Percentiles rank a stretch among this genome's conserved stretches.
phyloP scores from a whole-genome alignment of 1,284 basidiomycete genomes.

The Ganoderma sinense region DNA sequence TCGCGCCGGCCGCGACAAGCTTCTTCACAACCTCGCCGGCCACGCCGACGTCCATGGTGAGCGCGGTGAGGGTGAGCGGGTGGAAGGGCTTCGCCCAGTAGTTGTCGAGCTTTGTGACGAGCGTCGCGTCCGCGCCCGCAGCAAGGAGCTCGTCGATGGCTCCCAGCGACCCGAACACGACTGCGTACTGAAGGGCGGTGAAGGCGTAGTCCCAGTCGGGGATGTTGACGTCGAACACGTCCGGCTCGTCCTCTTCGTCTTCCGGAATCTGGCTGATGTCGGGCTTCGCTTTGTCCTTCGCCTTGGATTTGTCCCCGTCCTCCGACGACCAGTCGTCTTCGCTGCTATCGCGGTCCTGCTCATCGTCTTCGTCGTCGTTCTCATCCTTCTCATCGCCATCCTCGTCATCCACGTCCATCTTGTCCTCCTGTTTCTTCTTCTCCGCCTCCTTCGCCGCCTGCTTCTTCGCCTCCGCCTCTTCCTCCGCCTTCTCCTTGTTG shows the following conservation, averaged over 20 bases:
- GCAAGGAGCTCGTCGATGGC: constrained; percentile 55
- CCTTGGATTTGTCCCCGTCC: constrained; percentile 33
- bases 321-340: constrained; percentile 43
- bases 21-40: constrained; percentile 52
- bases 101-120: constrained; percentile 35
- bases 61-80: constrained; percentile 55
- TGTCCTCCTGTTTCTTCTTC: constrained; percentile 34
- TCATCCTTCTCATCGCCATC: constrained; percentile 40
- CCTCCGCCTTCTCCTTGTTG: constrained; percentile 45
- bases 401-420: constrained; percentile 43
- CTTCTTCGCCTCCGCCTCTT: constrained; percentile 38
- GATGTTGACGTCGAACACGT: constrained; percentile 59
- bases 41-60: constrained; percentile 53
- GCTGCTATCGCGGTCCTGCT: constrained; percentile 38
- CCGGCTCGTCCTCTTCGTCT: constrained; percentile 55
- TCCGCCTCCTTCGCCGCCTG: constrained; percentile 37
- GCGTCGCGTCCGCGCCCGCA: constrained; percentile 49
- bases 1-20: constrained; percentile 55
- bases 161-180: constrained; percentile 52
- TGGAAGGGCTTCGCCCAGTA: constrained; percentile 43
- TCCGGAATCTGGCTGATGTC: constrained; percentile 50
- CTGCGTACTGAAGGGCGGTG: constrained; percentile 59
- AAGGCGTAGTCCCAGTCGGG: constrained; percentile 66
- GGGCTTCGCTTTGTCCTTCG: constrained; percentile 27
- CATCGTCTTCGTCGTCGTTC: constrained; percentile 29